A percentile compares a stretch with the other conserved stretches of the same genome.
phyloP scores from a whole-genome alignment of 176 grass and related monocot genomes.

The Avena sativa region DNA sequence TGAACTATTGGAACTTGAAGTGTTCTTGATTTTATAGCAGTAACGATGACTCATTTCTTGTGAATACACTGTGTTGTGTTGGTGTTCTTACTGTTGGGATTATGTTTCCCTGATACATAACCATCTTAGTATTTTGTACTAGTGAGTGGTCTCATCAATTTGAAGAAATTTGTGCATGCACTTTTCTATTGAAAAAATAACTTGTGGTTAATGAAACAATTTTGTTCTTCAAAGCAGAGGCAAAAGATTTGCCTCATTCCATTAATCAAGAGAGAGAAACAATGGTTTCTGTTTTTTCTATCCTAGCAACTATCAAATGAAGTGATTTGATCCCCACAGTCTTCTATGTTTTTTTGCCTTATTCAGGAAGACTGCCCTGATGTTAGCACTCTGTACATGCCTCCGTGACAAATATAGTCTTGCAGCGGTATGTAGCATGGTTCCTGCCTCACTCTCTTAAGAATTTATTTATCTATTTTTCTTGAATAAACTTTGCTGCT shows the following conservation, averaged over 20 bases:
- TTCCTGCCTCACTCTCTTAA: slow-evolving; percentile 16
- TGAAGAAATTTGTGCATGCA: neutral
- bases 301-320: neutral
- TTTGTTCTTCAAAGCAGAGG: too few species aligned
- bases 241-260: too few species aligned
- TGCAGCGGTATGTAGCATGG: slow-evolving; percentile 73
- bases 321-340: neutral
- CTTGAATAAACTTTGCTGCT: neutral
- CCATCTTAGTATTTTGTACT: too few species aligned
- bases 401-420: slow-evolving; percentile 95
- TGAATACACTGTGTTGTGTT: neutral
- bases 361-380: slow-evolving; percentile 91
- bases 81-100: neutral
- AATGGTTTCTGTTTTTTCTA: too few species aligned
- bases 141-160: neutral
- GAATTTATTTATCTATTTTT: slow-evolving; percentile 14
- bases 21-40: too few species aligned
- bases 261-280: too few species aligned
- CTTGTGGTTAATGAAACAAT: neutral
- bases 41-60: neutral
- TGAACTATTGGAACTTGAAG: too few species aligned
- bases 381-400: slow-evolving; percentile 81
- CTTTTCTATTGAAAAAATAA: neutral
- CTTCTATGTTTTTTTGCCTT: slow-evolving; percentile 4
- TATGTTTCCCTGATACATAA: neutral